A percentile compares a stretch with the other conserved stretches of the same genome.
Conservation (phyloP, 352 stramenopile genomes). For the Globisporangium paddicum region DNA sequence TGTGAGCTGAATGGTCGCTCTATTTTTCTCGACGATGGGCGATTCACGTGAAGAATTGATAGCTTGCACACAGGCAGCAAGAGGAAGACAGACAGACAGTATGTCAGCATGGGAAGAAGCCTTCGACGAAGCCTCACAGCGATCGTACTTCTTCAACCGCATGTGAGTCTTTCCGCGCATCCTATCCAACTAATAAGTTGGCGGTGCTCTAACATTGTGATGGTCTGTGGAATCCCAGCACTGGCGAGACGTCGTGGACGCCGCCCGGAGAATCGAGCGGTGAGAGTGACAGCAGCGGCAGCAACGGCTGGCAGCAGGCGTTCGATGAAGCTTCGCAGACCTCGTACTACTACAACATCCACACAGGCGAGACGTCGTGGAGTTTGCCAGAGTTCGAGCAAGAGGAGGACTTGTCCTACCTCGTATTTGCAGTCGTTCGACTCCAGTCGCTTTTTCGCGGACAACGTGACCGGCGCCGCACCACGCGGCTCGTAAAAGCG, state of each 20-base stretch:
- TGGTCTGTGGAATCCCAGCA: slow-evolving; percentile 19
- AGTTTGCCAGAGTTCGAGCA: slow-evolving; percentile 26
- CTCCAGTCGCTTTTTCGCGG: slow-evolving; percentile 52
- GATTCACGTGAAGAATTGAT: background rate
- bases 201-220: background rate
- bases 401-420: slow-evolving; percentile 30
- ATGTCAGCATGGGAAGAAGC: slow-evolving; percentile 45
- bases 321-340: slow-evolving; percentile 69
- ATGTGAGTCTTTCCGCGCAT: slow-evolving; percentile 19
- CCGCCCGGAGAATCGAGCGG: slow-evolving; percentile 21
- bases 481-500: slow-evolving; percentile 22
- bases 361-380: slow-evolving; percentile 68
- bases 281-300: slow-evolving; percentile 12
- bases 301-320: slow-evolving; percentile 43
- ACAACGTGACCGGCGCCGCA: slow-evolving; percentile 23
- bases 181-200: background rate
- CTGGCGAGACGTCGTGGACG: slow-evolving; percentile 57
- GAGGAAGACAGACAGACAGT: slow-evolving; percentile 6
- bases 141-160: slow-evolving; percentile 55
- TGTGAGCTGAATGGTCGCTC: slow-evolving; percentile 2
- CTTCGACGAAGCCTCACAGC: slow-evolving; percentile 31
- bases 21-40: background rate
- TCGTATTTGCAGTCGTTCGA: slow-evolving; percentile 38
- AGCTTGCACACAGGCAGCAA: background rate
- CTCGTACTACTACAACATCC: slow-evolving; percentile 64